Evolutionary conservation across 2,329 filamentous ascomycete species (phyloP).

Genomic region (Colletotrichum tropicicola): DNA sequence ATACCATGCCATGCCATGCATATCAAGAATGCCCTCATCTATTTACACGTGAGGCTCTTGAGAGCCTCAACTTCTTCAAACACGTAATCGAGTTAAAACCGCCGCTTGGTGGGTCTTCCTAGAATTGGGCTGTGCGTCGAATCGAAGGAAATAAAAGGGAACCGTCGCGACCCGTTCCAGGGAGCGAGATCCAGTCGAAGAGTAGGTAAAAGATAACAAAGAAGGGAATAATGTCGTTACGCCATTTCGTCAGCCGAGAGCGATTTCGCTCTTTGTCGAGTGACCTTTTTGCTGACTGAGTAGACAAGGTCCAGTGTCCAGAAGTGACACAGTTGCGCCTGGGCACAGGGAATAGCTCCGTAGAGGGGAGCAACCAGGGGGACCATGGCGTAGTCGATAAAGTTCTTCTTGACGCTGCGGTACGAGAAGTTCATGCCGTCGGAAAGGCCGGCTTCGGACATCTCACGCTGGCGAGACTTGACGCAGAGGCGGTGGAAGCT

Average conservation of each 20-base stretch:
- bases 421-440: slow-evolving; percentile 73
- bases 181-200: slow-evolving; percentile 11
- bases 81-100: slow-evolving; percentile 32
- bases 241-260: slow-evolving; percentile 54
- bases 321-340: slow-evolving; percentile 75
- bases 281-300: slow-evolving; percentile 76
- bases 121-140: slow-evolving; percentile 34
- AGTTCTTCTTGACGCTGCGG: slow-evolving; percentile 63
- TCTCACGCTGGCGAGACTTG: slow-evolving; percentile 69
- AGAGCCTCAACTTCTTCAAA: slow-evolving; percentile 41
- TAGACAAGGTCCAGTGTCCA: slow-evolving; percentile 77
- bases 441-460: slow-evolving; percentile 70
- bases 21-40: slow-evolving; percentile 59
- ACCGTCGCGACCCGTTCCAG: background rate
- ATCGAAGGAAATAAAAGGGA: slow-evolving; percentile 33
- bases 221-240: slow-evolving; percentile 40
- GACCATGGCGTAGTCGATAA: slow-evolving; percentile 70
- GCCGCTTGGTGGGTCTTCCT: slow-evolving; percentile 30
- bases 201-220: slow-evolving; percentile 3
- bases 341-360: slow-evolving; percentile 72
- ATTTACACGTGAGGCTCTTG: slow-evolving; percentile 53
- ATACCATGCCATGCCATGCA: slow-evolving; percentile 58
- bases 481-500: slow-evolving; percentile 71
- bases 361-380: slow-evolving; percentile 75
- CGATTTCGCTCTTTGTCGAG: slow-evolving; percentile 57